Evolutionary conservation across 306 rosid genomes (phyloP), one percentile per base, ranked within the genome.

Genomic region (Sicyos baderoa): DNA sequence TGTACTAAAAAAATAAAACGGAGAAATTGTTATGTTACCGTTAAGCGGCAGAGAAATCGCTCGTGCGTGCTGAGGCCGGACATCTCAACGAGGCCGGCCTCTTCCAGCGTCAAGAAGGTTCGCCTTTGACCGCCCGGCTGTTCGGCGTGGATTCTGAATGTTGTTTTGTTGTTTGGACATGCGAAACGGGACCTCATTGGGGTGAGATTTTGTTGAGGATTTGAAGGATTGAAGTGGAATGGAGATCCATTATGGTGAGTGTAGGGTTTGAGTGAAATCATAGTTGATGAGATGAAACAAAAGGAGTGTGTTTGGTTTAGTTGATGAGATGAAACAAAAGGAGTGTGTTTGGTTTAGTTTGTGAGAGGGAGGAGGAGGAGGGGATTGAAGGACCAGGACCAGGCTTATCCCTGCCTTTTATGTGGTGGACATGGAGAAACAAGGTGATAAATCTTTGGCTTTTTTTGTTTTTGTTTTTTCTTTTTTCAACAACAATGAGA

Each of bases 51-150:
- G 1, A 89, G 93, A 73, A 89, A 93, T 29, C 94, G 87, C 68
- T 89, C 97, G 68, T 88, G 97, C 19, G 94, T 68, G 80, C 82
- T 72, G 74, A 93, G 82, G 8, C 91, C 98, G 12, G 98, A 93
- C 0, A 89, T 78, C 78, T 93, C 94, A 1, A 93, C 95, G n/a
- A 89, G 84, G 60, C 98, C 91, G 53, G 96, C 98, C 77, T 88
- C 97, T 54, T 93, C 98, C 0, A 83, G 35, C 6, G 89, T 80
- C 80, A 93, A 62, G 83, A 93, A 93, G 4, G 85, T 82, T 64
- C 81, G 53, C 48, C 64, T 83, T 23, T 89, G 78, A 9, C 67
- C 51, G 50, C 75, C 70, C 27, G 32, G 80, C 23, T 60, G 70
- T 2, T 51, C 71, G 70, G 73, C 21, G 71, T 60, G 52, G 54